Evolutionary conservation across 2,329 filamentous ascomycete species (phyloP).

Genomic region (Eurotiales sp.): DNA sequence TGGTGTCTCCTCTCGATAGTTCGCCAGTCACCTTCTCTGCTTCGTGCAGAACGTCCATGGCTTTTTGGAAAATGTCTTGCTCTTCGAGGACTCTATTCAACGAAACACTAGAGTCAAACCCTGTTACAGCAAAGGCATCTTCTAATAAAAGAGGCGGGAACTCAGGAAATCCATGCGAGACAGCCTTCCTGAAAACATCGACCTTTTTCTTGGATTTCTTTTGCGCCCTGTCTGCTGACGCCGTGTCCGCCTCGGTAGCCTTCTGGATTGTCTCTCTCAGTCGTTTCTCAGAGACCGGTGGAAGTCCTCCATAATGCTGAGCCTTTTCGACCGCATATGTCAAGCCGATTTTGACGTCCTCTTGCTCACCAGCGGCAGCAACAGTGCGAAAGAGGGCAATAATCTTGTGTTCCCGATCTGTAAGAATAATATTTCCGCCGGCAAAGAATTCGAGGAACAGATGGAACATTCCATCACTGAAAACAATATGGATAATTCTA

Average conservation of each 20-base stretch:
- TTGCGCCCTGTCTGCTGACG: slow-evolving; percentile 23
- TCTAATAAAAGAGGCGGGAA: slow-evolving; percentile 84
- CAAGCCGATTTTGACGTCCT: slow-evolving; percentile 72
- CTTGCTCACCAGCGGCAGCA: slow-evolving; percentile 74
- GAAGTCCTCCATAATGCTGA: slow-evolving; percentile 76
- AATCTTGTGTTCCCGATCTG: slow-evolving; percentile 78
- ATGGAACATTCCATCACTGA: slow-evolving; percentile 84
- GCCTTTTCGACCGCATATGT: slow-evolving; percentile 76
- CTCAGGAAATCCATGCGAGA: slow-evolving; percentile 82
- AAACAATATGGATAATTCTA: slow-evolving; percentile 84
- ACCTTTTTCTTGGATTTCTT: slow-evolving; percentile 73
- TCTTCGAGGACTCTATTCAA: slow-evolving; percentile 67
- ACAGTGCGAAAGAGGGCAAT: slow-evolving; percentile 77
- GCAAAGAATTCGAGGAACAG: slow-evolving; percentile 96
- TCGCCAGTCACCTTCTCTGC: slow-evolving; percentile 67
- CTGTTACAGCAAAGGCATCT: slow-evolving; percentile 68
- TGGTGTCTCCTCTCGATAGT: slow-evolving; percentile 61
- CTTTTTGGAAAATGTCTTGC: slow-evolving; percentile 59
- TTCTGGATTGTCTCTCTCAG: slow-evolving; percentile 66
- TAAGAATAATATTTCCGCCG: slow-evolving; percentile 89
- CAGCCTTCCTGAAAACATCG: slow-evolving; percentile 71
- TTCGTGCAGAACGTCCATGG: slow-evolving; percentile 66
- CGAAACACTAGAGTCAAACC: slow-evolving; percentile 65
- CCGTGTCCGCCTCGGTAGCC: slow-evolving; percentile 46
- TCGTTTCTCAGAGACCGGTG: slow-evolving; percentile 69